Evolutionary conservation across 805 yeast species (phyloP).

Genomic region (Saturnispora ahearnii): DNA sequence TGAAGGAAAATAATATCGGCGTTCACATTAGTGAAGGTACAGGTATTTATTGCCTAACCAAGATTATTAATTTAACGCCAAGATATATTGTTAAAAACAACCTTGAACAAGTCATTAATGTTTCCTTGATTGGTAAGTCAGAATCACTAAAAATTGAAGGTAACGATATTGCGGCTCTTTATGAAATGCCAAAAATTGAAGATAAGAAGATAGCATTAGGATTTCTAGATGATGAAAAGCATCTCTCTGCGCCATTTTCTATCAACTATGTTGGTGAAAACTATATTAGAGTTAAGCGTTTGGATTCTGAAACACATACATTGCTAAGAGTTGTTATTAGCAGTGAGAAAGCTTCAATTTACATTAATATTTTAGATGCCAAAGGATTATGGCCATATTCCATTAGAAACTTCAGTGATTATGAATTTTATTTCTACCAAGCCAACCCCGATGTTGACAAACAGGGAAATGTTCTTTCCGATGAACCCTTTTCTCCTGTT

Average conservation of each 20-base stretch:
- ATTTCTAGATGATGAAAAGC: slow-evolving; percentile 44
- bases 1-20: slow-evolving; percentile 62
- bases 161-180: slow-evolving; percentile 46
- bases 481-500: slow-evolving; percentile 62
- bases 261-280: slow-evolving; percentile 79
- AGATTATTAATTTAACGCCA: slow-evolving; percentile 74
- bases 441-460: slow-evolving; percentile 64
- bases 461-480: slow-evolving; percentile 50
- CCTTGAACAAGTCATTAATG: slow-evolving; percentile 43
- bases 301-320: slow-evolving; percentile 51
- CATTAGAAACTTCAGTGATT: slow-evolving; percentile 78
- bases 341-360: slow-evolving; percentile 75
- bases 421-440: slow-evolving; percentile 82
- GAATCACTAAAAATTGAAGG: slow-evolving; percentile 38
- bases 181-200: slow-evolving; percentile 47
- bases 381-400: slow-evolving; percentile 86
- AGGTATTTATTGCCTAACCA: slow-evolving; percentile 71
- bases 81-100: slow-evolving; percentile 67
- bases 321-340: slow-evolving; percentile 64
- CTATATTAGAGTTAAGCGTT: slow-evolving; percentile 59
- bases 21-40: slow-evolving; percentile 70
- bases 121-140: slow-evolving; percentile 63
- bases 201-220: slow-evolving; percentile 55
- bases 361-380: slow-evolving; percentile 65
- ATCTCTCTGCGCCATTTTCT: slow-evolving; percentile 85